A percentile compares a stretch with the other conserved stretches of the same genome.
These are phyloP conservation scores for Populus davidiana DNA, from an alignment of 345 rosid species.

Conservation along the genomic window DNA sequence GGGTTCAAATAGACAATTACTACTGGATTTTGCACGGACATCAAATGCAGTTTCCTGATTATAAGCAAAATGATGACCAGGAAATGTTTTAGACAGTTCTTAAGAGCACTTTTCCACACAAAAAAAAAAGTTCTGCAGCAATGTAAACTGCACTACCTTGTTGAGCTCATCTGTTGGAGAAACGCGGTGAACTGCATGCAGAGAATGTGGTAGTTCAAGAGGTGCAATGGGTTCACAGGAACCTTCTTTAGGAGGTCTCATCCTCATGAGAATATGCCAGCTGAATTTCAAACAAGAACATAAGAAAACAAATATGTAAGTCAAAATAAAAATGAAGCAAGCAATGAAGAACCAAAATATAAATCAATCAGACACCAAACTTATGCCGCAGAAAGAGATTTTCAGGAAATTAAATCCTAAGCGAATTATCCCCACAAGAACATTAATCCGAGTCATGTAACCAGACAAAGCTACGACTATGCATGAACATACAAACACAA, in stretches of 20 bases:
- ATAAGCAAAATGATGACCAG: neutral
- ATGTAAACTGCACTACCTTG: constrained; percentile 35
- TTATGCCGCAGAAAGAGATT: neutral
- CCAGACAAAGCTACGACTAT: no score
- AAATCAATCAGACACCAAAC: neutral
- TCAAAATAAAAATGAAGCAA: neutral
- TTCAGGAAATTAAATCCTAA: neutral
- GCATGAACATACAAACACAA: no score
- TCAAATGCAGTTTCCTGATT: neutral
- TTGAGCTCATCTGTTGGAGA: constrained; percentile 65
- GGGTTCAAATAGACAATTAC: neutral
- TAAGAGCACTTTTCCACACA: neutral
- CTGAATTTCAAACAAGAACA: constrained; percentile 31
- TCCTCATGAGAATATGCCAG: constrained; percentile 95
- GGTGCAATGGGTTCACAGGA: constrained; percentile 87
- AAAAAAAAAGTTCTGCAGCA: neutral
- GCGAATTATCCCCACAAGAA: neutral
- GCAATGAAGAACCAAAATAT: neutral
- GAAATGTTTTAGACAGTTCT: constrained; percentile 1
- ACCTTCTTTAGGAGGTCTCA: constrained; percentile 66
- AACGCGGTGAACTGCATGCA: constrained; percentile 83
- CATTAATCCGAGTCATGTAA: no score
- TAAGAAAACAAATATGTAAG: neutral
- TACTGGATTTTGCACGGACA: neutral
- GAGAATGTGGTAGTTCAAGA: constrained; percentile 87